Percentiles rank a stretch among this genome's conserved stretches.
Evolutionary conservation across 1,139 yeast species (phyloP).

Genomic region (Meyerozyma sp.): DNA sequence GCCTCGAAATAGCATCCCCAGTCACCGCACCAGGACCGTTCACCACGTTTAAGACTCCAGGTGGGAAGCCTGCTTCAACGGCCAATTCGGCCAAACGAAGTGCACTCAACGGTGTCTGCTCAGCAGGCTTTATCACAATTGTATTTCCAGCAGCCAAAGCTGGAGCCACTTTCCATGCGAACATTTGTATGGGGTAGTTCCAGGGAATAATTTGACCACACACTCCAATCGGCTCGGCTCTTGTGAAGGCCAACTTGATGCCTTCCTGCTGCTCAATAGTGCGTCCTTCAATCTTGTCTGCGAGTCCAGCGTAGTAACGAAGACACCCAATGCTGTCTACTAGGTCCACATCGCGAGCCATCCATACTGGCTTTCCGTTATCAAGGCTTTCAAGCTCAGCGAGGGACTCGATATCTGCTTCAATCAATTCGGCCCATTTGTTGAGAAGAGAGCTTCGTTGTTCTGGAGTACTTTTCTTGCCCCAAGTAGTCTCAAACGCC

Average conservation of each 20-base stretch:
- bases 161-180: constrained; percentile 85
- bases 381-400: constrained; percentile 16
- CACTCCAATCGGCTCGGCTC: constrained; percentile 71
- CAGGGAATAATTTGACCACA: constrained; percentile 92
- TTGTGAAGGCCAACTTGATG: constrained; percentile 1
- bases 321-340: constrained; percentile 1
- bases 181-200: constrained; percentile 96
- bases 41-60: constrained; percentile 72
- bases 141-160: constrained; percentile 95
- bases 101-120: constrained; percentile 85
- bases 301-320: constrained; percentile 2
- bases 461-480: constrained; percentile 3
- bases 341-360: constrained; percentile 1
- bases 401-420: constrained; percentile 13
- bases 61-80: constrained; percentile 81
- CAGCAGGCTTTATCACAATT: constrained; percentile 82
- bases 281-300: constrained; percentile 1
- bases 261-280: constrained; percentile 2
- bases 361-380: constrained; percentile 11
- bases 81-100: constrained; percentile 71
- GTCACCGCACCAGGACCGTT: constrained; percentile 77
- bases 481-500: constrained; percentile 7
- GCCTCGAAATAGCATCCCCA: constrained; percentile 68
- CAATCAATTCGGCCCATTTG: constrained; percentile 15
- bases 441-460: constrained; percentile 8